Evolutionary conservation across 192 early-diverging fungal species (phyloP), one percentile per base, ranked within the genome.

Genomic region (Backusella mclennaniae): DNA sequence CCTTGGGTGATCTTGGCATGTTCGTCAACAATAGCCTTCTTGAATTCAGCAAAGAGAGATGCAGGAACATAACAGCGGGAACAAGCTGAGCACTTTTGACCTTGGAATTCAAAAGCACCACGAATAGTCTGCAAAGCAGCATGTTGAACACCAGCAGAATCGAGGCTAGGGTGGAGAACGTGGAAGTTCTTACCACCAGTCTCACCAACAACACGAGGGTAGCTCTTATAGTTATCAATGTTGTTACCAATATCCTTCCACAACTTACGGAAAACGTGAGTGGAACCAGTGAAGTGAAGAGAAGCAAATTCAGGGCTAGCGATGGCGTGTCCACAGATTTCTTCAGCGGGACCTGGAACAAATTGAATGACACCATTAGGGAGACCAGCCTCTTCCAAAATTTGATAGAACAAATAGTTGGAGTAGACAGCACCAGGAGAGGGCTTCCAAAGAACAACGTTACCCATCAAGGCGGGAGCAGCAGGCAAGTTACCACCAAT

Each of bases 161-260:
- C 88, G 8, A 84, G 71, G 12, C 85, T 82, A 23, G 85, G 82
- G 85, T 98, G 96, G 63, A 98, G 80, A 71, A 99, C 85, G 79
- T 99, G 98, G 90, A 96, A 97, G 92, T 99, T 99, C 89, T 99
- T 99, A 72, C 98, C 98, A 81, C 98, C 98, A 35, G 97, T 98
- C 85, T 99, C 97, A 81, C 97, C 97, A 19, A 99, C 97, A 73
- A 99, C 93, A 81, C 97, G 94, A 66, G 97, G 97, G 84, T 97
- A 99, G 67, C 91, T 91, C 82, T 89, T 90, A 89, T 98, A 99
- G 59, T 77, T 89, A 75, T 96, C 92, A 67, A 99, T 90, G 89
- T 99, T 98, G 80, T 91, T 85, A 42, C 91, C 94, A 83, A 98
- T 95, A 75, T 92, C 89, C 85, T 92, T 90, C 95, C 95, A 99